Evolutionary conservation across 192 early-diverging fungal species (phyloP).

Genomic region (Lobosporangium transversale): DNA sequence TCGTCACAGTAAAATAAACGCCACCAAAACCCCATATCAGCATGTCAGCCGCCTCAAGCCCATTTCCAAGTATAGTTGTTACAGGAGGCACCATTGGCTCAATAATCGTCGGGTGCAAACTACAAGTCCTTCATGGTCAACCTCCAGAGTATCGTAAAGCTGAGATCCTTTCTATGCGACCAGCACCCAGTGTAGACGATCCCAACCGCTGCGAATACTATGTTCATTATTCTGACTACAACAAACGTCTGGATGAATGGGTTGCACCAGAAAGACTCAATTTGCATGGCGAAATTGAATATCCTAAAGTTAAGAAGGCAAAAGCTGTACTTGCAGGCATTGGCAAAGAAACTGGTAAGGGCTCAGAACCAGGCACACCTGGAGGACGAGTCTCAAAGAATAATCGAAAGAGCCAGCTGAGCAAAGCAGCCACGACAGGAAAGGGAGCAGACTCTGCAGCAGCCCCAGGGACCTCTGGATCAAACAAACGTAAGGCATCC

Average conservation of each 20-base stretch:
- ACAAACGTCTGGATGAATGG: constrained; percentile 99
- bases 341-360: constrained; percentile 51
- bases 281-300: constrained; percentile 73
- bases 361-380: constrained; percentile 55
- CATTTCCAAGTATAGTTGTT: constrained; percentile 40
- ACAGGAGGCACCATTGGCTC: constrained; percentile 47
- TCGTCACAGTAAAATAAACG: too few species aligned
- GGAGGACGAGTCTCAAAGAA: constrained; percentile 39
- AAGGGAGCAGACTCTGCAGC: constrained; percentile 55
- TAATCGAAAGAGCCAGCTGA: constrained; percentile 45
- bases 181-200: constrained; percentile 50
- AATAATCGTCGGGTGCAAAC: constrained; percentile 43
- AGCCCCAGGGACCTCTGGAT: constrained; percentile 46
- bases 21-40: too few species aligned
- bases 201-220: constrained; percentile 79
- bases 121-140: constrained; percentile 44
- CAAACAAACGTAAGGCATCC: constrained; percentile 51
- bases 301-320: constrained; percentile 72
- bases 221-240: constrained; percentile 96
- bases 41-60: constrained; percentile 45
- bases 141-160: constrained; percentile 76
- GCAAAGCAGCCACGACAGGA: constrained; percentile 57
- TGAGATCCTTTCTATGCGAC: constrained; percentile 85
- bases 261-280: constrained; percentile 73
- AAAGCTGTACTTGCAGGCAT: constrained; percentile 47